phyloP scores from a whole-genome alignment of 371 early-diverging fungal genomes.

The Globomyces sp. region DNA sequence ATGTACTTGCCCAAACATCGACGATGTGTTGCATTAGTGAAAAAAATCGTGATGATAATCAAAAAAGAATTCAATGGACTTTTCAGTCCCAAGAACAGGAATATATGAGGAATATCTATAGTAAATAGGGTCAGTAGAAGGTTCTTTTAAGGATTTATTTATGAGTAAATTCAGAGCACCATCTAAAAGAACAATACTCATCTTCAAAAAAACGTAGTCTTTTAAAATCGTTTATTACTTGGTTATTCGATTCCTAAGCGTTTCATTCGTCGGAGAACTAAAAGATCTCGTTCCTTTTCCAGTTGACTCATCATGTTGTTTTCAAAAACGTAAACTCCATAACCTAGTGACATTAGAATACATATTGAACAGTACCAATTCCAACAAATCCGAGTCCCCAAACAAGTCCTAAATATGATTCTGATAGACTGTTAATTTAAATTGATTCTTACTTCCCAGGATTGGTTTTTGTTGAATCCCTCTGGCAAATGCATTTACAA shows the following conservation, averaged over 20 bases:
- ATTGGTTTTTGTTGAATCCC: slow-evolving; percentile 14
- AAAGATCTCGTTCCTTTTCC: slow-evolving; percentile 10
- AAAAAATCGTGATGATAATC: not conserved
- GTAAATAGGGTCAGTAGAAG: not conserved
- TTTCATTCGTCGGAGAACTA: slow-evolving; percentile 13
- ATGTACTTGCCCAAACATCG: slow-evolving; percentile 87
- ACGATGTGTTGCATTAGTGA: not conserved
- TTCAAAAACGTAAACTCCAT: slow-evolving; percentile 9
- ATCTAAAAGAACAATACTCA: not conserved
- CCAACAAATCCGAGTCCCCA: slow-evolving; percentile 6
- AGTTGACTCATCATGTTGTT: not conserved
- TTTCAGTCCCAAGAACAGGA: not conserved
- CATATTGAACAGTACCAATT: not conserved
- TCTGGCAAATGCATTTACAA: slow-evolving; percentile 17
- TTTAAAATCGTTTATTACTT: not conserved
- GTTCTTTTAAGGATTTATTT: not conserved
- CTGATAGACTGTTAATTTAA: not conserved
- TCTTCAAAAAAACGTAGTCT: not conserved
- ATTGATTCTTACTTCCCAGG: slow-evolving; percentile 4
- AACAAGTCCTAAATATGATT: not conserved
- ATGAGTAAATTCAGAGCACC: not conserved
- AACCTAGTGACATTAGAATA: not conserved
- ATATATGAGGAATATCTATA: not conserved
- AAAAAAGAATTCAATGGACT: not conserved
- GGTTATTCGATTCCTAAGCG: not conserved